These are phyloP conservation scores for Syzygium syzygioides DNA, from an alignment of 441 rosid species.

Conservation along the genomic window DNA sequence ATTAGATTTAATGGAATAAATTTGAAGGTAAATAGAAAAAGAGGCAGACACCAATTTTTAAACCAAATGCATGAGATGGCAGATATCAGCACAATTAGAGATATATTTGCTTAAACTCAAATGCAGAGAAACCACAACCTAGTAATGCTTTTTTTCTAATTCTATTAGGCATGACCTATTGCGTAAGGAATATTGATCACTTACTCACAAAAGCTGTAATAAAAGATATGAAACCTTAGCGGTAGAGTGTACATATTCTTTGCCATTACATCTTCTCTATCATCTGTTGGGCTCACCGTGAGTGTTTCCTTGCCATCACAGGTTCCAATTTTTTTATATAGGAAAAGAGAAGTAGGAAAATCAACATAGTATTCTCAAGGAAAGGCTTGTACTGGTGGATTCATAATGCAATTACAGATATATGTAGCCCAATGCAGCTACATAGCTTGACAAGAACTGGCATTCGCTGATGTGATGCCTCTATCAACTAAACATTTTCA, in stretches of 20 bases:
- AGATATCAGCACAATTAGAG: not conserved
- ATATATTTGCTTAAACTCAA: not conserved
- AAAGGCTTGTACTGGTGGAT: not conserved
- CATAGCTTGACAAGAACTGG: not conserved
- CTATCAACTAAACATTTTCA: not conserved
- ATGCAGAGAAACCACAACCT: not conserved
- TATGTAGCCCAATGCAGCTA: not conserved
- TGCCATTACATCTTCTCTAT: not conserved
- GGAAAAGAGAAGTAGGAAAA: not conserved
- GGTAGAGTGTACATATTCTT: not conserved
- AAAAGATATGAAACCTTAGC: not conserved
- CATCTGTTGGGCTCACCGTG: not conserved
- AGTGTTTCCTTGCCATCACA: not conserved
- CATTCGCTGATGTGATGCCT: not conserved
- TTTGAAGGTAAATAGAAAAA: not conserved
- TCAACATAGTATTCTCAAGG: not conserved
- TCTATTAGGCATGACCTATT: not conserved
- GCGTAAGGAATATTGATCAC: not conserved
- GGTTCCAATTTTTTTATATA: not conserved
- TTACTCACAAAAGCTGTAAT: fast-evolving
- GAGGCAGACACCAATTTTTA: not conserved
- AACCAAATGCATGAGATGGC: not conserved
- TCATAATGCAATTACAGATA: not conserved
- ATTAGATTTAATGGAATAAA: not conserved
- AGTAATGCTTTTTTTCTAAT: not conserved